Base-by-base conservation (phyloP, 192 early-diverging fungal species). In the Entophlyctis luteolus region DNA sequence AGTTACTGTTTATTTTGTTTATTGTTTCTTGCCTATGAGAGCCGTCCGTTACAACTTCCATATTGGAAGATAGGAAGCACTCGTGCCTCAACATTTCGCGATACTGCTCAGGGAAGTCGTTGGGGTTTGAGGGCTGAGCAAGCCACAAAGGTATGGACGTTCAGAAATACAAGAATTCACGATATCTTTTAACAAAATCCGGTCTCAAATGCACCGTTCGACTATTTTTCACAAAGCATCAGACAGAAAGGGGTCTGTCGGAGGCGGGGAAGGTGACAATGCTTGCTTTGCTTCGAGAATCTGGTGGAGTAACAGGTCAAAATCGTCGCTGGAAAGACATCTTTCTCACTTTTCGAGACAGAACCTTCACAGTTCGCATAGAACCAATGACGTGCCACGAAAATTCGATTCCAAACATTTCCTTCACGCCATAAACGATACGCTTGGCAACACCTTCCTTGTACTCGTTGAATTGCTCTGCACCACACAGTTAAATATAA, bases 351-450 rank as follows among this genome's bases (percentile, higher is more conserved):
- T 79, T 60, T 54, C 75, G 60, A 10, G 81, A 81, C 5, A 90
- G 75, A 16, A 72, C 47, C 35, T 67, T 54, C 25, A 86, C 78
- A 58, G 73, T 79, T 29, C 73, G 69, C 57, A 86, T 83, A 8
- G 77, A 42, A 0, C 67, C 62, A 2, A 89, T 79, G 2, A 91
- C 88, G 48, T 87, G 80, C 86, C 87, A 90, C 3, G 91, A 83
- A 77, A 98, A 94, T 68, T 98, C 93, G 38, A 98, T 84, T 27
- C 90, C 90, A 73, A 90, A 94, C 62, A 90, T 84, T 37, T 86
- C 74, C 55, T 87, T 86, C 62, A 95, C 88, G 10, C 83, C 90
- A 70, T 93, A 91, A 20, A 90, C 91, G 28, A 95, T 84, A 18
- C 91, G 81, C 29, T 72, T 67, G 16, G 70, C 68, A 5, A 81